Percentiles rank a stretch among this genome's conserved stretches.
Conservation (phyloP, 768 basidiomycete species). For the Terana coerulea region DNA sequence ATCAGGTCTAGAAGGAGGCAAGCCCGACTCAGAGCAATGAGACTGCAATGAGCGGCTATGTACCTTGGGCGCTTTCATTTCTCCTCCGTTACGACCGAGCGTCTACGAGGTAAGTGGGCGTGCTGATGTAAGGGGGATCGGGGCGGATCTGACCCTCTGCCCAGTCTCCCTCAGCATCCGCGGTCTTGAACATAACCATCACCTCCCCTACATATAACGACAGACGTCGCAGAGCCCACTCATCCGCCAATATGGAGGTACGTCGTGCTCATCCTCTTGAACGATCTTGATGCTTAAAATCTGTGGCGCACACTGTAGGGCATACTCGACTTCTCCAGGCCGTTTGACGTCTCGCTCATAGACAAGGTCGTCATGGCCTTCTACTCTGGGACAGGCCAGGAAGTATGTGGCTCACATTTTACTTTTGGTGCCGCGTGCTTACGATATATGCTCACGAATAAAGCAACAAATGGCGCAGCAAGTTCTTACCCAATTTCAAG, state of each 20-base stretch:
- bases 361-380: conserved; percentile 94
- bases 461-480: conserved; percentile 96
- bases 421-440: background rate
- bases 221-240: conserved; percentile 3
- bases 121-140: conserved; percentile 7
- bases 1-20: too few species aligned
- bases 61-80: too few species aligned
- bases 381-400: conserved; percentile 79
- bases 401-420: conserved; percentile 48
- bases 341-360: conserved; percentile 89
- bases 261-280: conserved; percentile 9
- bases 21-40: too few species aligned
- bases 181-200: conserved; percentile 20
- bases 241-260: conserved; percentile 36
- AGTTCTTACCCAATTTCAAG: conserved; percentile 93
- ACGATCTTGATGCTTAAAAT: background rate
- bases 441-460: conserved; percentile 5
- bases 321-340: conserved; percentile 89
- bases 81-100: too few species aligned
- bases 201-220: too few species aligned
- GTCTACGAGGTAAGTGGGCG: too few species aligned
- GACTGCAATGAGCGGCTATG: too few species aligned
- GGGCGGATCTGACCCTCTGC: conserved; percentile 26
- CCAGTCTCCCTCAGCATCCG: conserved; percentile 23
- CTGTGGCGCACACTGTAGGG: conserved; percentile 43